phyloP scores from a whole-genome alignment of 495 filamentous ascomycete species.

The Xylaria curta region DNA sequence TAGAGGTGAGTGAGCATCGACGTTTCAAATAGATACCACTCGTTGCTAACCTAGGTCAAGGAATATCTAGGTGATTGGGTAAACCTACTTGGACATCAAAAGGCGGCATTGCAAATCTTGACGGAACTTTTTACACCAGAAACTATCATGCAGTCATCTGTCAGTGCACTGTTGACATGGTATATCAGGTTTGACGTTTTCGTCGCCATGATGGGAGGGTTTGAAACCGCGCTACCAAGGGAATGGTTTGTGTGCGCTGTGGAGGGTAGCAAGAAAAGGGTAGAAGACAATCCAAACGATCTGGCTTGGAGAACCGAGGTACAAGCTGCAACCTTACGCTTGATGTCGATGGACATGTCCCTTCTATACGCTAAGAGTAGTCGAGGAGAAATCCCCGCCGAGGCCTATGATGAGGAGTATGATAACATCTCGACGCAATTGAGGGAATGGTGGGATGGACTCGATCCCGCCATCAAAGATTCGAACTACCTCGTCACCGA shows the following conservation, averaged over 20 bases:
- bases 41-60: slow-evolving; percentile 56
- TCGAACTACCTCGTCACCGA: slow-evolving; percentile 63
- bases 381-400: slow-evolving; percentile 64
- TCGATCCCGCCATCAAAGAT: slow-evolving; percentile 66
- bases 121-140: slow-evolving; percentile 78
- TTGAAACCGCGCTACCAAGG: slow-evolving; percentile 71
- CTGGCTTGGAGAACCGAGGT: slow-evolving; percentile 70
- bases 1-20: slow-evolving; percentile 79
- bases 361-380: slow-evolving; percentile 75
- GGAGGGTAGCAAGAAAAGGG: slow-evolving; percentile 66
- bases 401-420: slow-evolving; percentile 70
- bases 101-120: slow-evolving; percentile 83
- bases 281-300: slow-evolving; percentile 65
- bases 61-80: slow-evolving; percentile 95
- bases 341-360: slow-evolving; percentile 82
- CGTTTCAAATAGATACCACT: background rate
- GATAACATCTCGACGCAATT: slow-evolving; percentile 60
- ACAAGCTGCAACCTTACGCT: slow-evolving; percentile 67
- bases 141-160: slow-evolving; percentile 71
- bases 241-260: slow-evolving; percentile 80
- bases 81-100: slow-evolving; percentile 90
- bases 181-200: slow-evolving; percentile 90
- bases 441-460: slow-evolving; percentile 59
- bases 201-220: slow-evolving; percentile 80
- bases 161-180: slow-evolving; percentile 79